Base-by-base conservation (phyloP, 805 yeast species). In the Starmera quercuum region DNA sequence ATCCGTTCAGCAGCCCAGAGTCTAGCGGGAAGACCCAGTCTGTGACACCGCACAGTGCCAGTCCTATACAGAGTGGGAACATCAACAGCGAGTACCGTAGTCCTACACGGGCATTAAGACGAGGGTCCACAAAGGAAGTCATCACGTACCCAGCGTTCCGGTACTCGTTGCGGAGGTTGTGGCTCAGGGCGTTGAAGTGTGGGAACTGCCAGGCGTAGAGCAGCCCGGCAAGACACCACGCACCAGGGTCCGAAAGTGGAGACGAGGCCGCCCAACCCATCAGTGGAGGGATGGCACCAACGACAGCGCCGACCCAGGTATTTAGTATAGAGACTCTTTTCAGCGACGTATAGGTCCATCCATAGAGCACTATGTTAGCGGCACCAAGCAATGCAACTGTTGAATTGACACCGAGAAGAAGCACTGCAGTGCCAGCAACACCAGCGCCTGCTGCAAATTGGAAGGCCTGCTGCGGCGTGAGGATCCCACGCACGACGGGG, bases 201-300 rank as follows among this genome's bases (percentile, higher is more conserved):
- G 98, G 98, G 58, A 92, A 92, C 58, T 92, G 98, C 98, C 98
- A 92, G 6, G 97, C 95, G 53, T 83, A 92, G 26, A 92, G 62
- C 33, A 92, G 61, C 0, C 82, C 85, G 1, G 97, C 97, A 17
- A 92, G 63, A 51, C 88, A 77, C 97, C 97, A 90, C 4, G 95
- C 94, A 7, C 92, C 97, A 0, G 97, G 96, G 42, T 86, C 84
- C 3, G 70, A 45, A 24, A 88, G 59, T 1, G 87, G 73, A 4
- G 85, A 75, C 10, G 95, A 83, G 0, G 90, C 86, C 2, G 95
- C 96, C 98, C 98, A 92, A 3, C 98, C 98, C 98, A 92, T 92
- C 32, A 92, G 68, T 15, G 98, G 98, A 0, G 98, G 98, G 30
- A 92, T 83, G 0, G 97, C 98, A 4, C 98, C 98, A 4, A 92